Evolutionary conservation across 1,284 basidiomycete species (phyloP).

Genomic region (Trichosporon asahii): DNA sequence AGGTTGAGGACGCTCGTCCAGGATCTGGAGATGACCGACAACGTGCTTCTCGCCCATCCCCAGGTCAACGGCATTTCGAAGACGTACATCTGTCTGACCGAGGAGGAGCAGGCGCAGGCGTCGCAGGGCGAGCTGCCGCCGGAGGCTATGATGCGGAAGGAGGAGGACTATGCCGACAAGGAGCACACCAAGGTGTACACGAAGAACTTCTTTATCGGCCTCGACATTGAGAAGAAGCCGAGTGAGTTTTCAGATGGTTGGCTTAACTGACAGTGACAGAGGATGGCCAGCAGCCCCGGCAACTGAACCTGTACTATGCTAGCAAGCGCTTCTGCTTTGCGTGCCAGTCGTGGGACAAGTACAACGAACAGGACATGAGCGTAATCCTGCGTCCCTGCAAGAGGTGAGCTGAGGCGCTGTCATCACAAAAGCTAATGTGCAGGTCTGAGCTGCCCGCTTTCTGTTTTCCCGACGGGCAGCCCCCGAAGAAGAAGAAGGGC

Average conservation of each 20-base stretch:
- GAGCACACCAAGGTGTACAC: slow-evolving; percentile 79
- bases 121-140: slow-evolving; percentile 82
- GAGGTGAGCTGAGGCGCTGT: slow-evolving; percentile 60
- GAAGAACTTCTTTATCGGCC: slow-evolving; percentile 94
- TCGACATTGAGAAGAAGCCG: slow-evolving; percentile 86
- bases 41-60: slow-evolving; percentile 87
- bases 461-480: slow-evolving; percentile 46
- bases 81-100: slow-evolving; percentile 73
- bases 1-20: slow-evolving; percentile 91
- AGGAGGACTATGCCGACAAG: slow-evolving; percentile 73
- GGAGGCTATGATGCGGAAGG: slow-evolving; percentile 67
- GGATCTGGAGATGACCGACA: slow-evolving; percentile 94
- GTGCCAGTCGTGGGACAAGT: slow-evolving; percentile 95
- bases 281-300: slow-evolving; percentile 56
- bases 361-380: slow-evolving; percentile 87
- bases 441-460: slow-evolving; percentile 46
- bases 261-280: slow-evolving; percentile 32
- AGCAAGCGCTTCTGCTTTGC: slow-evolving; percentile 93
- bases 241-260: slow-evolving; percentile 57
- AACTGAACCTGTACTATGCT: slow-evolving; percentile 93
- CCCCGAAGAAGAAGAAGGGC: slow-evolving; percentile 45
- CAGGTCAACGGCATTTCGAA: slow-evolving; percentile 92
- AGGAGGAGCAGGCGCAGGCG: slow-evolving; percentile 82
- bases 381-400: slow-evolving; percentile 92
- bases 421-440: neutral